These are phyloP conservation scores for Mycena vitilis DNA, from an alignment of 768 basidiomycete genomes.

Conservation along the genomic window DNA sequence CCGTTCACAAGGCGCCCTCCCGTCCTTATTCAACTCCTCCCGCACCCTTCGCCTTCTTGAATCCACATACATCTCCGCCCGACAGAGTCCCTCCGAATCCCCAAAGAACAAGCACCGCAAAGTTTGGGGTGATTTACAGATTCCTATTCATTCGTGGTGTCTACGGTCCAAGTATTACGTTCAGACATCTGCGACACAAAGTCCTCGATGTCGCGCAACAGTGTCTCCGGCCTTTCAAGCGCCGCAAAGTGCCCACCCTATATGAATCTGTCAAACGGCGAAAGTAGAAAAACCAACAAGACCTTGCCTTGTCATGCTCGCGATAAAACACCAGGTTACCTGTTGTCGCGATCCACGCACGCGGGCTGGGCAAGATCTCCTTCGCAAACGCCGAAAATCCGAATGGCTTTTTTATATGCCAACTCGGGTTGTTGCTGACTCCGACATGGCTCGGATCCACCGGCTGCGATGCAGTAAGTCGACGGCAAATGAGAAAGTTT, in stretches of 20 bases:
- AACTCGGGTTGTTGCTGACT: constrained; percentile 6
- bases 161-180: neutral
- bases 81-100: too few relatives aligned
- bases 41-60: too few relatives aligned
- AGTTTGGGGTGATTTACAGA: too few relatives aligned
- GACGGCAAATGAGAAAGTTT: neutral
- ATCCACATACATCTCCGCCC: too few relatives aligned
- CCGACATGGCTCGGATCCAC: neutral
- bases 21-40: too few relatives aligned
- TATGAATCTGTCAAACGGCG: neutral
- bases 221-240: constrained; percentile 41
- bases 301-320: constrained; percentile 36
- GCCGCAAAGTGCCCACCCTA: constrained; percentile 49
- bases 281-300: neutral
- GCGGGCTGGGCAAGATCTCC: constrained; percentile 42
- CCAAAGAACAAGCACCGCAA: too few relatives aligned
- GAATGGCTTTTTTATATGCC: constrained; percentile 36
- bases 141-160: too few relatives aligned
- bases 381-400: constrained; percentile 45
- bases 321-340: constrained; percentile 42
- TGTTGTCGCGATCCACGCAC: constrained; percentile 41
- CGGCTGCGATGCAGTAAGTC: neutral
- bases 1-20: too few relatives aligned
- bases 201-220: constrained; percentile 44
- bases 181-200: constrained; percentile 32